Percentiles rank a stretch among this genome's conserved stretches.
Conservation (phyloP, 208 protist genomes). For the Leishmania braziliensis region DNA sequence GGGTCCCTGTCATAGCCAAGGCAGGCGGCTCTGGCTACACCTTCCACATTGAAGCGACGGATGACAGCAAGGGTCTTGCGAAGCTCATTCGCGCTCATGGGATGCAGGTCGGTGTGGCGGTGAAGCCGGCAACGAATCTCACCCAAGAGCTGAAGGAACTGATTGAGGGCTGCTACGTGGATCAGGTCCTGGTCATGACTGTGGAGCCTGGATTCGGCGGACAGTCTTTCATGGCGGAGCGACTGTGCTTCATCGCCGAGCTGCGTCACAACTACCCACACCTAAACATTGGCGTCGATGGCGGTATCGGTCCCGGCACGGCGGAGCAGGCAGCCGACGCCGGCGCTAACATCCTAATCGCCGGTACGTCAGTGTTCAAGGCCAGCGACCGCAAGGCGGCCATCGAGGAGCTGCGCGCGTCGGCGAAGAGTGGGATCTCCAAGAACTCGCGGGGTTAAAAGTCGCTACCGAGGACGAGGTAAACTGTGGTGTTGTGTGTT, state of each 20-base stretch:
- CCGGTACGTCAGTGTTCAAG: slow-evolving; percentile 96
- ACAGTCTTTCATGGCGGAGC: slow-evolving; percentile 98
- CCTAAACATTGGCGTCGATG: slow-evolving; percentile 99
- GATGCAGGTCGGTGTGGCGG: slow-evolving; percentile 95
- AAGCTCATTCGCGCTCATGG: slow-evolving; percentile 65
- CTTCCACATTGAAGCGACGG: slow-evolving; percentile 95
- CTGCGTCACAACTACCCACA: slow-evolving; percentile 83
- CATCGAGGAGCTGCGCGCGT: slow-evolving; percentile 52
- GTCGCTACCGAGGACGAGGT: neutral
- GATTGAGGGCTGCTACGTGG: slow-evolving; percentile 87
- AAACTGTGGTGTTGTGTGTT: neutral
- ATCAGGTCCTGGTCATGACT: slow-evolving; percentile 99
- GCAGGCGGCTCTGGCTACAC: slow-evolving; percentile 93
- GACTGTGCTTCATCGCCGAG: slow-evolving; percentile 96
- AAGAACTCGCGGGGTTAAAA: slow-evolving; percentile 6
- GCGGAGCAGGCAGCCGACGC: slow-evolving; percentile 92
- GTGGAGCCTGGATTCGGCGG: slow-evolving; percentile 99
- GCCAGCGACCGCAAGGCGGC: slow-evolving; percentile 51
- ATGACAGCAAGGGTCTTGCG: slow-evolving; percentile 59
- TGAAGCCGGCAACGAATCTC: slow-evolving; percentile 96
- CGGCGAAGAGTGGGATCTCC: slow-evolving; percentile 38
- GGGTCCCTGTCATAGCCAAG: slow-evolving; percentile 84
- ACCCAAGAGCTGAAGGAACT: slow-evolving; percentile 51
- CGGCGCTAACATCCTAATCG: slow-evolving; percentile 99
- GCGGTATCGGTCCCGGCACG: slow-evolving; percentile 95